Conservation (phyloP, 768 basidiomycete species). For the Rubroboletus satanas region DNA sequence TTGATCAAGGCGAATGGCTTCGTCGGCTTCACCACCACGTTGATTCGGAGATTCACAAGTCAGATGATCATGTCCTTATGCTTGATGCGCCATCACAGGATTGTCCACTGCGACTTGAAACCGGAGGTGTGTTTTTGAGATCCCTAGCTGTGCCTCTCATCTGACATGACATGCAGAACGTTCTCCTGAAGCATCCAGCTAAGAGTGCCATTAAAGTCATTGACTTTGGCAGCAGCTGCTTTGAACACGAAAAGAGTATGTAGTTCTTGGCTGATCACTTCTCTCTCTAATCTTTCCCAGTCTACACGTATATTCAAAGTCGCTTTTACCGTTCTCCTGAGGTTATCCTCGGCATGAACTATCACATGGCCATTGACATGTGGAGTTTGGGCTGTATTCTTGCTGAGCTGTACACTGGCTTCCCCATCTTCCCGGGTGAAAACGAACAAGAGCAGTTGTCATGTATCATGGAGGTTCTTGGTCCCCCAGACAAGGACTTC, state of each 20-base stretch:
- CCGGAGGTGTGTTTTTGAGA: conserved; percentile 69
- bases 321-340: conserved; percentile 99
- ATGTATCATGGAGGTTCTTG: conserved; percentile 99
- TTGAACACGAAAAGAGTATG: conserved; percentile 97
- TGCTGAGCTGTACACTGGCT: conserved; percentile 95
- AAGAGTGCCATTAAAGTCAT: conserved; percentile 98
- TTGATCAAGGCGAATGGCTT: conserved; percentile 99
- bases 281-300: conserved; percentile 39
- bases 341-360: conserved; percentile 98
- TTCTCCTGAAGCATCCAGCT: conserved; percentile 88
- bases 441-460: conserved; percentile 98
- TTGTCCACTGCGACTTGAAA: conserved; percentile 98
- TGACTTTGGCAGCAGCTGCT: conserved; percentile 97
- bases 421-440: conserved; percentile 98
- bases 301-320: conserved; percentile 99
- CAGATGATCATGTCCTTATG: conserved; percentile 92
- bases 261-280: conserved; percentile 3
- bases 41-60: conserved; percentile 93
- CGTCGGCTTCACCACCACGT: conserved; percentile 91
- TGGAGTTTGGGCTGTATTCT: conserved; percentile 99
- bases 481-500: conserved; percentile 92
- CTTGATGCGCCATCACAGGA: conserved; percentile 93
- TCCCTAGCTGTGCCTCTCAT: background rate
- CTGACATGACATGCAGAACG: conserved; percentile 58
- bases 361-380: conserved; percentile 99